Conservation (phyloP, 2,329 filamentous ascomycete species). For the Cercospora sp. region DNA sequence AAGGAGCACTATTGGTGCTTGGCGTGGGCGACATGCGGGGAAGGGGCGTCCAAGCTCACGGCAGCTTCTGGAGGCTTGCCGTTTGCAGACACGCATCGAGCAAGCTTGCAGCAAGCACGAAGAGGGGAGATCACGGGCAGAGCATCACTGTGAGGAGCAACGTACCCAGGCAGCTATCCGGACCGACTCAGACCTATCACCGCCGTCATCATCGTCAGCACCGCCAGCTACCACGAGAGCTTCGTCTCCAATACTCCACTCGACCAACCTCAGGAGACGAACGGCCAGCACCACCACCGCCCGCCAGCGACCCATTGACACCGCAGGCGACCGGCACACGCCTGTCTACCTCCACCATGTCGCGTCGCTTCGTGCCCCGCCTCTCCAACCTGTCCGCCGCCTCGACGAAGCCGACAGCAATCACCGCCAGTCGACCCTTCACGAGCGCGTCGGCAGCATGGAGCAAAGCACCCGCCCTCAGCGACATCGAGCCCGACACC, state of each 20-base stretch:
- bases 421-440: constrained; percentile 19
- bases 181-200: neutral
- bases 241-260: neutral
- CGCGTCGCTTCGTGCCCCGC: constrained; percentile 28
- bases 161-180: neutral
- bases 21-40: neutral
- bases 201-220: neutral
- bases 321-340: neutral
- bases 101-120: neutral
- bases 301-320: neutral
- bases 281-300: neutral
- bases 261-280: neutral
- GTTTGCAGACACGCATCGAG: neutral
- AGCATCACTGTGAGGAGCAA: neutral
- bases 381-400: constrained; percentile 15
- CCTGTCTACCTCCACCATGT: constrained; percentile 20
- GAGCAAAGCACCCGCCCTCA: constrained; percentile 67
- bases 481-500: constrained; percentile 75
- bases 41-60: neutral
- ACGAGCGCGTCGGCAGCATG: constrained; percentile 17
- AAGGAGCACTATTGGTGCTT: neutral
- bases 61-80: neutral
- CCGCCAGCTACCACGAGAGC: neutral
- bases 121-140: neutral
- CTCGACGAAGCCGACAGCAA: constrained; percentile 17